Percentiles rank a stretch among this genome's conserved stretches.
phyloP scores from a whole-genome alignment of 768 basidiomycete genomes.

The Leucocoprinus leucothites region DNA sequence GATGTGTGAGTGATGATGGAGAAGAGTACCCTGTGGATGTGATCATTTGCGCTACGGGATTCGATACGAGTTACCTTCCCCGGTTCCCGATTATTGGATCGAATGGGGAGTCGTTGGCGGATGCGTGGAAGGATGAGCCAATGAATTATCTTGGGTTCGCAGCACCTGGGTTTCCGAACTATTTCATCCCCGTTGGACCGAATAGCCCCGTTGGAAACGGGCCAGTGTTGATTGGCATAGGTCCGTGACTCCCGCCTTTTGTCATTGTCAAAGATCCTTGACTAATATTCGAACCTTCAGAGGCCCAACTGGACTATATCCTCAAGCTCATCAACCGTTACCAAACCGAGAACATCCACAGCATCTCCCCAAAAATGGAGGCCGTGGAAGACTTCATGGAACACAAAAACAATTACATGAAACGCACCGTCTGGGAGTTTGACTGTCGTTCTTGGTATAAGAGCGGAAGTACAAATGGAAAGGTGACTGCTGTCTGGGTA shows the following conservation, averaged over 20 bases:
- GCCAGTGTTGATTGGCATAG: conserved; percentile 27
- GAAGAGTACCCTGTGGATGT: conserved; percentile 30
- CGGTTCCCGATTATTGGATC: conserved; percentile 30
- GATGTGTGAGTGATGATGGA: conserved; percentile 25
- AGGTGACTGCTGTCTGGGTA: conserved; percentile 31
- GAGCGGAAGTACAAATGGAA: conserved; percentile 19
- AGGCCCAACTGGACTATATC: conserved; percentile 31
- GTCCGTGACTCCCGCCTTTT: conserved; percentile 14
- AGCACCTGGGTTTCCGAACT: conserved; percentile 31
- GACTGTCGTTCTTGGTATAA: conserved; percentile 35
- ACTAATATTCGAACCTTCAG: conserved; percentile 13
- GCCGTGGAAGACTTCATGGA: conserved; percentile 31
- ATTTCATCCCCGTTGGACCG: conserved; percentile 29
- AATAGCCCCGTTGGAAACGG: conserved; percentile 34
- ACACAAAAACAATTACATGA: conserved; percentile 31
- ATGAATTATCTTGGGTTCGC: conserved; percentile 29
- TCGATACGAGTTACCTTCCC: conserved; percentile 30
- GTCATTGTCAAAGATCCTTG: too few relatives aligned
- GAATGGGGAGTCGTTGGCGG: conserved; percentile 22
- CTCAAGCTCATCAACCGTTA: conserved; percentile 30
- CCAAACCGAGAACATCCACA: conserved; percentile 35
- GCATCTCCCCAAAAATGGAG: conserved; percentile 30
- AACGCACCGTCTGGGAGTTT: conserved; percentile 28
- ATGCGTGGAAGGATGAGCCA: conserved; percentile 30
- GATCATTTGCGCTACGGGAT: conserved; percentile 36